phyloP scores from a whole-genome alignment of 208 protist species.

The Leishmania turanica region DNA sequence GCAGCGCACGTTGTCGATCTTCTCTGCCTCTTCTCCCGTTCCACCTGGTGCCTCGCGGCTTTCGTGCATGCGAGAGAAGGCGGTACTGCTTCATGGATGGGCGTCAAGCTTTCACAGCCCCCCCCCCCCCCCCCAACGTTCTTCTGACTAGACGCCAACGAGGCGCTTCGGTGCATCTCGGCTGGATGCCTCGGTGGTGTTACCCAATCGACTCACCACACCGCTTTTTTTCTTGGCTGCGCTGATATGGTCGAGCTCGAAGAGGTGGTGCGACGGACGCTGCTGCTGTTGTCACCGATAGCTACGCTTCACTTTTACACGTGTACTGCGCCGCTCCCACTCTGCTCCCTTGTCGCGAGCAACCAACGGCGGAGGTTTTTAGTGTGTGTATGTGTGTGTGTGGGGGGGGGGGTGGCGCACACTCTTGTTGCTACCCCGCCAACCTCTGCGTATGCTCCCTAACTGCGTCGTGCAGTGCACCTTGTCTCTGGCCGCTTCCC shows the following conservation, averaged over 20 bases:
- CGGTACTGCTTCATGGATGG: neutral
- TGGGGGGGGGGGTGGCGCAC: neutral
- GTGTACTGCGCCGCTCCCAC: neutral
- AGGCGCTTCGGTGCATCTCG: neutral
- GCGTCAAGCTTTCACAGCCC: neutral
- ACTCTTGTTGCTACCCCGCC: neutral
- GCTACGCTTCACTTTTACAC: neutral
- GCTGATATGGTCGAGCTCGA: neutral
- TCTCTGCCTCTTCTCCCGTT: neutral
- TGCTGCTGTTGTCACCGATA: neutral
- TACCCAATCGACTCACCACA: neutral
- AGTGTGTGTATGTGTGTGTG: neutral
- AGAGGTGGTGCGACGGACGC: neutral
- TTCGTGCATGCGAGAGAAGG: neutral
- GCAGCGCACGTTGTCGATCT: neutral
- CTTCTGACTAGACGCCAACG: neutral
- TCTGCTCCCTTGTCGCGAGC: neutral
- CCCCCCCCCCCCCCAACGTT: neutral
- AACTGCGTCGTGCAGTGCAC: neutral
- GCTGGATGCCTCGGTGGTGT: neutral
- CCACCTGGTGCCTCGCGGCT: neutral
- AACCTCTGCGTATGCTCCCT: neutral
- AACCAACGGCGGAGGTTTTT: neutral
- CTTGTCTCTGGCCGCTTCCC: neutral
- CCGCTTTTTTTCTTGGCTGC: neutral